Evolutionary conservation across 768 basidiomycete species (phyloP).

Genomic region (Mycena galopus): DNA sequence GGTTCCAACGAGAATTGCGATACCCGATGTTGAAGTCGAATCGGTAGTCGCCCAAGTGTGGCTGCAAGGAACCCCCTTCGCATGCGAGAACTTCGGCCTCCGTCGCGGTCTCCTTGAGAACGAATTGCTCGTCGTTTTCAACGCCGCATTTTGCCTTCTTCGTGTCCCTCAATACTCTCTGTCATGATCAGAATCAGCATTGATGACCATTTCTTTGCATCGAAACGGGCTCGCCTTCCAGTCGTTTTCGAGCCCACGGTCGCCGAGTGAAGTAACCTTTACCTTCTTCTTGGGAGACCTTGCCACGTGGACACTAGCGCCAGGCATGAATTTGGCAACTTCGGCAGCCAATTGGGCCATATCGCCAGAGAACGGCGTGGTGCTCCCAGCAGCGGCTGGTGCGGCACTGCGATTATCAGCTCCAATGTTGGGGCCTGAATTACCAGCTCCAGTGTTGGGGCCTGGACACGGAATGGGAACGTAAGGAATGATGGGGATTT

Average conservation of each 20-base stretch:
- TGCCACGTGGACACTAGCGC: too few relatives aligned
- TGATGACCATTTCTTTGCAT: too few relatives aligned
- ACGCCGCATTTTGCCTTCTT: not conserved
- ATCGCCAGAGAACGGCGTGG: not conserved
- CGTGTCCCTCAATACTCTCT: not conserved
- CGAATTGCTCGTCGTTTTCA: not conserved
- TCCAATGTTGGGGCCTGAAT: too few relatives aligned
- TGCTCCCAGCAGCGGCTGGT: not conserved
- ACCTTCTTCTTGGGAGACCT: too few relatives aligned
- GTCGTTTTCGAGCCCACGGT: too few relatives aligned
- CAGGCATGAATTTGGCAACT: not conserved
- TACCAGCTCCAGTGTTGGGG: not conserved
- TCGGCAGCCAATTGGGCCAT: not conserved
- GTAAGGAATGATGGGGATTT: not conserved
- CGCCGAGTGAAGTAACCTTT: too few relatives aligned
- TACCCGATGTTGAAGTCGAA: not conserved
- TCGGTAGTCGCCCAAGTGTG: not conserved
- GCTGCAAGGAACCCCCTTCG: not conserved
- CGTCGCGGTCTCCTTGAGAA: not conserved
- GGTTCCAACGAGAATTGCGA: constrained; percentile 1
- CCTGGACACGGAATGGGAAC: not conserved
- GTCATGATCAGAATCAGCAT: not conserved
- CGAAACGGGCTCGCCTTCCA: not conserved
- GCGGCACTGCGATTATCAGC: too few relatives aligned
- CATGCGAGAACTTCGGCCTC: not conserved